These are phyloP conservation scores for Candida boleticola DNA, from an alignment of 805 yeast species.

Conservation along the genomic window DNA sequence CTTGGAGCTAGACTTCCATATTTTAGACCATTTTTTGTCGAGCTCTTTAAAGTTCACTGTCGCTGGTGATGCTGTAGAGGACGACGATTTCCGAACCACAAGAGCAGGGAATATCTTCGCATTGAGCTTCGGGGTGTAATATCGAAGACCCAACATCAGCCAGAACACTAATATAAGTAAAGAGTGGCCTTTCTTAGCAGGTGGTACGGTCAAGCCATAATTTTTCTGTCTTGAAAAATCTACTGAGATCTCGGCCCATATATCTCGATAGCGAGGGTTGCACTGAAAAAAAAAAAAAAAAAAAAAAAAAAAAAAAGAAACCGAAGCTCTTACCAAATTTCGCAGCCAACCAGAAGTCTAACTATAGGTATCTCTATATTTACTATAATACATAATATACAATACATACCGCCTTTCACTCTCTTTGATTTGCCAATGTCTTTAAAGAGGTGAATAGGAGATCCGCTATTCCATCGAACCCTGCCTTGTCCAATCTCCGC, in stretches of 20 bases:
- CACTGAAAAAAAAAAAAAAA: no score
- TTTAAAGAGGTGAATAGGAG: slow-evolving; percentile 54
- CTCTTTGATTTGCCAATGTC: slow-evolving; percentile 12
- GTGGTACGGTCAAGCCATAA: no score
- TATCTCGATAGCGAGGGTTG: no score
- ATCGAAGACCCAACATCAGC: background rate
- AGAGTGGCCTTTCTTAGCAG: no score
- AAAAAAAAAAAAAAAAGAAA: no score
- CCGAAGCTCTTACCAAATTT: no score
- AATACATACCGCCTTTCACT: background rate
- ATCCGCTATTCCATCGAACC: slow-evolving; percentile 49
- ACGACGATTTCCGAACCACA: background rate
- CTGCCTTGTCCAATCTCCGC: slow-evolving; percentile 37
- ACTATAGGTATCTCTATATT: background rate
- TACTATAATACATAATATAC: background rate
- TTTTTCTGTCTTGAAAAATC: no score
- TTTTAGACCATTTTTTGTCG: slow-evolving; percentile 53
- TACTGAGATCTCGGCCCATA: no score
- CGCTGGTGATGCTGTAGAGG: background rate
- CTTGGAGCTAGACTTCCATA: slow-evolving; percentile 43
- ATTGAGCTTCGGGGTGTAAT: background rate
- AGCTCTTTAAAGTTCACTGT: slow-evolving; percentile 23
- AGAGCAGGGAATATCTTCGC: background rate
- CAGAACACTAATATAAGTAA: no score
- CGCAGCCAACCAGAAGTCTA: no score